A percentile compares a stretch with the other conserved stretches of the same genome.
Evolutionary conservation across 306 rosid species (phyloP).

Genomic region (Pterocarpus santalinus): DNA sequence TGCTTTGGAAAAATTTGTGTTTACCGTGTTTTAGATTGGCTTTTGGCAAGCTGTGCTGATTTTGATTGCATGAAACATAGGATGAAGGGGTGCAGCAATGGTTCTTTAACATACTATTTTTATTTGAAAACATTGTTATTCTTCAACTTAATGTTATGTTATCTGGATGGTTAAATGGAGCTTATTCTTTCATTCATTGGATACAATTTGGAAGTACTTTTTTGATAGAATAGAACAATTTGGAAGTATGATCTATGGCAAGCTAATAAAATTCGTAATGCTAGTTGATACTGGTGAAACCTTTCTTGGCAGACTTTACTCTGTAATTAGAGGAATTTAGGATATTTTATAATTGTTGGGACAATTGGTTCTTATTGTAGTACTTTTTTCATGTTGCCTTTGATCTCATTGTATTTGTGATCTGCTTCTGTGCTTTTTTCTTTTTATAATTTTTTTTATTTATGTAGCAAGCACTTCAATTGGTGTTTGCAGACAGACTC

Average conservation of each 20-base stretch:
- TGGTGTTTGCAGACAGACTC: neutral
- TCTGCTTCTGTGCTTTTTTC: neutral
- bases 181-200: neutral
- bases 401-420: constrained; percentile 14
- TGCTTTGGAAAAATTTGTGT: constrained; percentile 40
- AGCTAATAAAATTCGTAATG: neutral
- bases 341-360: too few species aligned
- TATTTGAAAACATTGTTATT: neutral
- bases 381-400: constrained; percentile 1
- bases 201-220: neutral
- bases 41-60: constrained; percentile 35
- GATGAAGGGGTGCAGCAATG: neutral
- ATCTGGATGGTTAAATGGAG: neutral
- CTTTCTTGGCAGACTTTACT: neutral
- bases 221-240: too few species aligned
- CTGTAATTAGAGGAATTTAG: neutral
- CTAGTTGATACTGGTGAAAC: neutral
- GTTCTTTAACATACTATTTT: neutral
- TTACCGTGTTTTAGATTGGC: constrained; percentile 26
- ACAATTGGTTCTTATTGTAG: too few species aligned
- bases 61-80: constrained; percentile 18
- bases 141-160: neutral
- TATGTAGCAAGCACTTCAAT: constrained; percentile 10
- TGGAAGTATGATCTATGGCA: too few species aligned
- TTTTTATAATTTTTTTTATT: neutral